Percentiles rank a stretch among this genome's conserved stretches.
These are phyloP conservation scores for Mrakia hoshinonis DNA, from an alignment of 768 basidiomycete genomes.

Conservation along the genomic window DNA sequence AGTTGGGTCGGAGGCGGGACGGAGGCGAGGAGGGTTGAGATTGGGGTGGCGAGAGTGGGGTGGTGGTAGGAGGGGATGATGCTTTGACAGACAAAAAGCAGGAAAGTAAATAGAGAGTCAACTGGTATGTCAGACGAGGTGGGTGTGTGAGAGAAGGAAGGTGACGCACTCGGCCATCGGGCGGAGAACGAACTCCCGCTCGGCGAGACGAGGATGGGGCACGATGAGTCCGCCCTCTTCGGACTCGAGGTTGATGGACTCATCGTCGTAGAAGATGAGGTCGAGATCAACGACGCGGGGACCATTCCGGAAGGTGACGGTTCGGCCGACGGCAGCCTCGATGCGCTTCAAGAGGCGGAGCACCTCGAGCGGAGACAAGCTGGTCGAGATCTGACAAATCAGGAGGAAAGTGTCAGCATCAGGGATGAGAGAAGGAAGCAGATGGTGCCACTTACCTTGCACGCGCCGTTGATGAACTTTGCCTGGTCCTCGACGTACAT, in stretches of 20 bases:
- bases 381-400: slow-evolving; percentile 61
- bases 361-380: slow-evolving; percentile 53
- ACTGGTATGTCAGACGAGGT: no score
- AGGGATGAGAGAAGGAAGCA: neutral
- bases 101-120: no score
- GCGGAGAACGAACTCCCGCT: slow-evolving; percentile 85
- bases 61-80: slow-evolving; percentile 51
- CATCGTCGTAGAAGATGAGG: slow-evolving; percentile 62
- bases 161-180: slow-evolving; percentile 72
- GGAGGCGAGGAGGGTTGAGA: slow-evolving; percentile 34
- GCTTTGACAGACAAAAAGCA: slow-evolving; percentile 45
- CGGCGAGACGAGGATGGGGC: slow-evolving; percentile 70
- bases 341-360: slow-evolving; percentile 61
- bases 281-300: slow-evolving; percentile 87
- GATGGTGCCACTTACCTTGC: slow-evolving; percentile 53
- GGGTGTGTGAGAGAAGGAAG: neutral
- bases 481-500: slow-evolving; percentile 95
- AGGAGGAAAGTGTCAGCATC: neutral
- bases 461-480: slow-evolving; percentile 81
- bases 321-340: slow-evolving; percentile 66
- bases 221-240: slow-evolving; percentile 62
- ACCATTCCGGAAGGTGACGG: slow-evolving; percentile 69
- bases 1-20: slow-evolving; percentile 26
- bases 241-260: slow-evolving; percentile 52
- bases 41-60: slow-evolving; percentile 2